Conservation (phyloP, 805 yeast genomes). For the Jamesozyma gamospora region DNA sequence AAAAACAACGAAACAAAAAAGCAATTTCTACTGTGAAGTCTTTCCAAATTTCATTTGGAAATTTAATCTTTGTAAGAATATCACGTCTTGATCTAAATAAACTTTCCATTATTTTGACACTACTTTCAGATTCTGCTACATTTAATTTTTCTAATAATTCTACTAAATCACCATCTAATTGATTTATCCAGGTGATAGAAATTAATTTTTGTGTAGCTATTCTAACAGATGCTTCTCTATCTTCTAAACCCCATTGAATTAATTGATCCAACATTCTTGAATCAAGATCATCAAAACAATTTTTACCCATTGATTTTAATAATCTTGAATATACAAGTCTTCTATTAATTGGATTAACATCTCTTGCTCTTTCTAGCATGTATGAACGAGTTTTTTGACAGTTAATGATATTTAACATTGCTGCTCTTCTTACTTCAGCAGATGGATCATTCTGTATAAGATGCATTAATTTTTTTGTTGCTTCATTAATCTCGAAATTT, state of each 20-base stretch:
- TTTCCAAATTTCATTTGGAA: constrained; percentile 61
- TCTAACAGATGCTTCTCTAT: constrained; percentile 67
- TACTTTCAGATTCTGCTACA: constrained; percentile 56
- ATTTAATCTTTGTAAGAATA: constrained; percentile 44
- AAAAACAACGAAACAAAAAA: constrained; percentile 59
- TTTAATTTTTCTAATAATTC: constrained; percentile 64
- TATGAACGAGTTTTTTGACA: constrained; percentile 42
- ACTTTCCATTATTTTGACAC: constrained; percentile 54
- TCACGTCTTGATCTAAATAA: constrained; percentile 58
- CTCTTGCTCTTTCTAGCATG: constrained; percentile 75
- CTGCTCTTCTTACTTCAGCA: constrained; percentile 84
- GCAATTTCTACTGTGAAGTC: constrained; percentile 65
- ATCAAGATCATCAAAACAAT: constrained; percentile 31
- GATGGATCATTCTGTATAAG: constrained; percentile 68
- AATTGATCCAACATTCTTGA: constrained; percentile 51
- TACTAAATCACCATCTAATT: constrained; percentile 57
- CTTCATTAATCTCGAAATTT: constrained; percentile 13
- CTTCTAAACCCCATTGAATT: constrained; percentile 77
- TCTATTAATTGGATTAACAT: constrained; percentile 61
- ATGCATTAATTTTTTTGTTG: constrained; percentile 37
- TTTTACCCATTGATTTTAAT: constrained; percentile 56
- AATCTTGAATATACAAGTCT: constrained; percentile 60
- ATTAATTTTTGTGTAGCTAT: constrained; percentile 65
- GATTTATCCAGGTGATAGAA: constrained; percentile 59
- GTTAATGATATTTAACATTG: constrained; percentile 59